Conservation (phyloP, 345 rosid genomes). For the rapeseed (Brassica napus) region Da-Ae NC_063436.1:3854001-3854500, state of each 20-base stretch:
- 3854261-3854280: not conserved
- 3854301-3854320: not conserved
- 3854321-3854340: not conserved
- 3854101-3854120: conserved; percentile 38
- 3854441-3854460: not conserved
- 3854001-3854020: conserved; percentile 1
- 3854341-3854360: conserved; percentile 33
- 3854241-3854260: not conserved
- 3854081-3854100: conserved; percentile 31
- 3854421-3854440: conserved; percentile 7
- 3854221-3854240: conserved; percentile 11
- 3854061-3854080: conserved; percentile 6
- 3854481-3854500: not conserved
- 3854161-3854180: conserved; percentile 42
- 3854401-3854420: not conserved
- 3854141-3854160: conserved; percentile 36
- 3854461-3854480: not conserved
- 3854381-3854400: conserved; percentile 10
- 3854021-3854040: not conserved
- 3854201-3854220: conserved; percentile 14
- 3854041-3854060: not conserved
- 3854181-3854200: conserved; percentile 24
- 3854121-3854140: conserved; percentile 21
- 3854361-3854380: conserved; percentile 18
- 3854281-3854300: not conserved